phyloP scores from a whole-genome alignment of 768 basidiomycete species.

The Hypholoma sublateritium region DNA sequence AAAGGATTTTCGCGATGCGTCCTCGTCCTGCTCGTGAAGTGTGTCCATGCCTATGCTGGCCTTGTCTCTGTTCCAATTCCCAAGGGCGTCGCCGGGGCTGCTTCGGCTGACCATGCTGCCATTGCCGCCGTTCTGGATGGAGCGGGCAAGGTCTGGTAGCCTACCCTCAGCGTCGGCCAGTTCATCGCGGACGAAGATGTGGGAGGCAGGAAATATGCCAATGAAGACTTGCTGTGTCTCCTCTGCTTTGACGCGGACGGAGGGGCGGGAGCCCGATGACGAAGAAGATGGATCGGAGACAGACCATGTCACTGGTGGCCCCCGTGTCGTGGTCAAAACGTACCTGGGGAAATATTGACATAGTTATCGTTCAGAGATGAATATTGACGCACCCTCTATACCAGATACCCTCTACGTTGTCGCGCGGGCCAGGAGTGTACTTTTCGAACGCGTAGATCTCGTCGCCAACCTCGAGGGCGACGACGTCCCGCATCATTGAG shows the following conservation, averaged over 20 bases:
- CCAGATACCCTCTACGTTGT: conserved; percentile 77
- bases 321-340: conserved; percentile 79
- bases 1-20: conserved; percentile 58
- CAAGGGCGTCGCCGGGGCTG: conserved; percentile 45
- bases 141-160: conserved; percentile 71
- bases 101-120: conserved; percentile 33
- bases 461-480: conserved; percentile 90
- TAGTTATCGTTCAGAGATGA: conserved; percentile 6
- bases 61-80: conserved; percentile 47
- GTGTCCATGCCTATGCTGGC: conserved; percentile 52
- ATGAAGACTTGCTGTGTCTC: conserved; percentile 89
- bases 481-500: conserved; percentile 69
- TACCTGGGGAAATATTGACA: conserved; percentile 48
- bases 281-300: conserved; percentile 59
- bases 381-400: conserved; percentile 80
- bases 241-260: conserved; percentile 52
- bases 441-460: conserved; percentile 97
- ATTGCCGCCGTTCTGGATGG: conserved; percentile 39
- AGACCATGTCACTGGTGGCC: conserved; percentile 70
- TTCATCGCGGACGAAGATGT: conserved; percentile 85
- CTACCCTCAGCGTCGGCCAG: conserved; percentile 86
- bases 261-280: conserved; percentile 38
- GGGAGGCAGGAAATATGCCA: conserved; percentile 90
- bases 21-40: conserved; percentile 64
- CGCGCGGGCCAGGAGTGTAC: conserved; percentile 72